Evolutionary conservation across 352 stramenopile genomes (phyloP).

Genomic region (Phytophthora foliorum): DNA sequence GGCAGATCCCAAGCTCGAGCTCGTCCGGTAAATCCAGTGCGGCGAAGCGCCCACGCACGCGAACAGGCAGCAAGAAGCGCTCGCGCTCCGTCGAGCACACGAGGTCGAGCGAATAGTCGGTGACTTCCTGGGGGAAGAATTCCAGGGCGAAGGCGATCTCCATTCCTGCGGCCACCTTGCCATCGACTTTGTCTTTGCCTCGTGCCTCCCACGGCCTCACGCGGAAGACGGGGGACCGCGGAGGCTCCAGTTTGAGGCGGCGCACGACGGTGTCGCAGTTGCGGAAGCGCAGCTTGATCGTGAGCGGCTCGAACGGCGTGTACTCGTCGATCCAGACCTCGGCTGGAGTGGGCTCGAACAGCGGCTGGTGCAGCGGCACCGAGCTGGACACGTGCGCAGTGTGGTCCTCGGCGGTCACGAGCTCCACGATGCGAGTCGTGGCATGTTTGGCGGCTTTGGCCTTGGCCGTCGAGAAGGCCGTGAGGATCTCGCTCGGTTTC

Average conservation of each 20-base stretch:
- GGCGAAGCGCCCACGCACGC: constrained; percentile 82
- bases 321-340: constrained; percentile 95
- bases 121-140: constrained; percentile 92
- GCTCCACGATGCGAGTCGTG: constrained; percentile 60
- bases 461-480: constrained; percentile 70
- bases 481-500: constrained; percentile 79
- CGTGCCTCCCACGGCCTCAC: constrained; percentile 44
- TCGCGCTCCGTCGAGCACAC: constrained; percentile 96
- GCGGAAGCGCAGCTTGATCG: constrained; percentile 90
- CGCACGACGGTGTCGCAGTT: constrained; percentile 94
- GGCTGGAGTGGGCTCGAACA: constrained; percentile 88
- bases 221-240: constrained; percentile 91
- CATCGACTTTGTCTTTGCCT: constrained; percentile 46
- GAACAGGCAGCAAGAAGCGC: constrained; percentile 94
- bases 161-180: constrained; percentile 95
- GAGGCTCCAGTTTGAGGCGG: constrained; percentile 89
- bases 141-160: constrained; percentile 92
- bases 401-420: constrained; percentile 83
- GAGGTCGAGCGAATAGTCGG: constrained; percentile 91
- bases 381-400: constrained; percentile 61
- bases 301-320: constrained; percentile 86
- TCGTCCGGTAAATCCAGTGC: constrained; percentile 93
- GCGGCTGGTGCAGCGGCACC: constrained; percentile 86
- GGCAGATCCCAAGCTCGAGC: constrained; percentile 87
- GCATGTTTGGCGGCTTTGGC: constrained; percentile 48